Conservation (phyloP, 2,329 filamentous ascomycete species). For the Waltergamsia citrina region DNA sequence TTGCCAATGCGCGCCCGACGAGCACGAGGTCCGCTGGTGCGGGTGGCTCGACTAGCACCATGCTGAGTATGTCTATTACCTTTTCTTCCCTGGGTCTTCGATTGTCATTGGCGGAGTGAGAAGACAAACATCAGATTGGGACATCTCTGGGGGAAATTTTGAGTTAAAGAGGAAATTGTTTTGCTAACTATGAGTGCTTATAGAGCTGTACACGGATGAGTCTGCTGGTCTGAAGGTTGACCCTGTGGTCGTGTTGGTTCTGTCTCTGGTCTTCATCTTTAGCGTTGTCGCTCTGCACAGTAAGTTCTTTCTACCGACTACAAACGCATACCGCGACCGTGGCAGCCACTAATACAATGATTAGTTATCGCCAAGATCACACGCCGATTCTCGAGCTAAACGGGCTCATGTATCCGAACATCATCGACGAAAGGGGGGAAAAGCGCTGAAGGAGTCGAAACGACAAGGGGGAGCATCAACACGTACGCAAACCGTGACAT, state of each 20-base stretch:
- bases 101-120: no score
- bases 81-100: no score
- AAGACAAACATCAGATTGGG: no score
- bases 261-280: constrained; percentile 98
- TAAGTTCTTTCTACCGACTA: constrained; percentile 52
- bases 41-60: constrained; percentile 93
- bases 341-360: no score
- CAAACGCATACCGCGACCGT: no score
- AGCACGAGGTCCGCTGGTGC: constrained; percentile 91
- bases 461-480: no score
- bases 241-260: constrained; percentile 90
- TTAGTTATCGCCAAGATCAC: constrained; percentile 92
- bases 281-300: constrained; percentile 95
- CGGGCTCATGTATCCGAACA: neutral
- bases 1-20: constrained; percentile 85
- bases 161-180: neutral
- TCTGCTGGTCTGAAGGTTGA: constrained; percentile 96
- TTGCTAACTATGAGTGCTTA: constrained; percentile 14
- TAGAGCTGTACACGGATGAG: constrained; percentile 95
- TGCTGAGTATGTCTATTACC: constrained; percentile 67
- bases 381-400: constrained; percentile 68
- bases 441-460: no score
- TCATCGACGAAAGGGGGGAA: neutral
- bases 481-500: no score
- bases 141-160: neutral